Conservation (phyloP, 441 rosid species). For the Erodium chrysanthum region DNA sequence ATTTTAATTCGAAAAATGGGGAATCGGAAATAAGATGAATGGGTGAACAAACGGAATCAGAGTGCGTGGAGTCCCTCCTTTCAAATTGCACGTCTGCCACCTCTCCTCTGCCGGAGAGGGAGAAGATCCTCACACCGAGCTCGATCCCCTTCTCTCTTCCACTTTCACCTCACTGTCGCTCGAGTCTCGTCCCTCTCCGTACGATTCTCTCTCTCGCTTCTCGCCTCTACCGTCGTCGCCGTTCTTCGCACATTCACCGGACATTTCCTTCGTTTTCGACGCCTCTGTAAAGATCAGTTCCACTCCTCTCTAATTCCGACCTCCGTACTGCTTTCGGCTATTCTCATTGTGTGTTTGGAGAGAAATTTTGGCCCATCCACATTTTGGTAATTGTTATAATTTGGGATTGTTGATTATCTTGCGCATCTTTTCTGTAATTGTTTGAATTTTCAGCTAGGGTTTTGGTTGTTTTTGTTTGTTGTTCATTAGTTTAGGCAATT, state of each 20-base stretch:
- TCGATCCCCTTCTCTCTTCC: not conserved
- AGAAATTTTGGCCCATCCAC: not conserved
- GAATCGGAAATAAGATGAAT: not conserved
- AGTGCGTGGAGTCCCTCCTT: not conserved
- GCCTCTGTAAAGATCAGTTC: not conserved
- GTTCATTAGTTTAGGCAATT: not conserved
- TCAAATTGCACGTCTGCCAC: not conserved
- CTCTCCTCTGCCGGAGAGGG: slow-evolving; percentile 5
- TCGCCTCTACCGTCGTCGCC: not conserved
- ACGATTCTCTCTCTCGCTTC: not conserved
- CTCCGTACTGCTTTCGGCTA: not conserved
- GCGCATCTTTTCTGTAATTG: not conserved
- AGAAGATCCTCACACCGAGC: not conserved
- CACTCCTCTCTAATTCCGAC: not conserved
- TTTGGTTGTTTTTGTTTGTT: not conserved
- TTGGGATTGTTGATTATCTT: not conserved
- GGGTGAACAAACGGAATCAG: not conserved
- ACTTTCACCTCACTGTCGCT: not conserved
- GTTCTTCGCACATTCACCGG: not conserved
- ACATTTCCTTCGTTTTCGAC: not conserved
- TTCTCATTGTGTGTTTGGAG: not conserved
- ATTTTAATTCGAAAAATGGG: not conserved
- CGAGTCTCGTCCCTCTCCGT: not conserved
- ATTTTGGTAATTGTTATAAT: not conserved
- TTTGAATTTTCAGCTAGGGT: not conserved